These are phyloP conservation scores for Solanum aculeatissimum DNA, from an alignment of 305 asterid species.

Conservation along the genomic window DNA sequence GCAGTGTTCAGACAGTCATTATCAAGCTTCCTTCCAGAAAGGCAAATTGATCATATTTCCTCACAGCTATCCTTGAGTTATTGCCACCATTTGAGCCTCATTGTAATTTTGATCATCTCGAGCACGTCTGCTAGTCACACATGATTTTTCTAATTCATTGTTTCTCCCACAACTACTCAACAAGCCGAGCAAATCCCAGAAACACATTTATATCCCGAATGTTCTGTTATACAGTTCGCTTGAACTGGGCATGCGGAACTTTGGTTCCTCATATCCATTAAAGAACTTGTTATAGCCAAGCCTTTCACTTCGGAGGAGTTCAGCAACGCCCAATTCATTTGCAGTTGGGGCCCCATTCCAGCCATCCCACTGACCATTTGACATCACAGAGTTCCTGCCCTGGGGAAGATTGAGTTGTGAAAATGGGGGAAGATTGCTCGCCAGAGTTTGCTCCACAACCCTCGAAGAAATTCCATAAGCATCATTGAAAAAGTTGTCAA, in stretches of 20 bases:
- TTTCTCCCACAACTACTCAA: neutral
- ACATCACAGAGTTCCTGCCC: slow-evolving; percentile 40
- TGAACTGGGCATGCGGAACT: slow-evolving; percentile 52
- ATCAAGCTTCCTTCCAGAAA: slow-evolving; percentile 14
- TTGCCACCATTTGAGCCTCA: neutral
- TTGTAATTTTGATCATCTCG: neutral
- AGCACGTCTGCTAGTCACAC: slow-evolving; percentile 20
- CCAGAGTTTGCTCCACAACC: slow-evolving; percentile 47
- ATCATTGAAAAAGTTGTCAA: slow-evolving; percentile 43
- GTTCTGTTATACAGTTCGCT: slow-evolving; percentile 56
- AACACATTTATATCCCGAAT: slow-evolving; percentile 51
- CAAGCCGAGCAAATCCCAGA: slow-evolving; percentile 3
- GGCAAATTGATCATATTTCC: slow-evolving; percentile 10
- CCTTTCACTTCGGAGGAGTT: slow-evolving; percentile 59
- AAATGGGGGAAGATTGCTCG: slow-evolving; percentile 45
- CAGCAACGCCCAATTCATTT: slow-evolving; percentile 55
- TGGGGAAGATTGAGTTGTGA: slow-evolving; percentile 47
- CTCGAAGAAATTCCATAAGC: slow-evolving; percentile 54
- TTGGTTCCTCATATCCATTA: slow-evolving; percentile 61
- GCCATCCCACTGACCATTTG: slow-evolving; percentile 78
- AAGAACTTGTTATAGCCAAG: slow-evolving; percentile 54
- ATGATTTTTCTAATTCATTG: slow-evolving; percentile 19
- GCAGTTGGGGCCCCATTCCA: slow-evolving; percentile 59
- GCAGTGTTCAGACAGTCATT: slow-evolving; percentile 43
- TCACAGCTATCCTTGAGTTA: slow-evolving; percentile 20